Percentiles rank a stretch among this genome's conserved stretches.
These are phyloP conservation scores for Haplographium delicatum DNA, from an alignment of 495 filamentous ascomycete genomes.

Conservation along the genomic window DNA sequence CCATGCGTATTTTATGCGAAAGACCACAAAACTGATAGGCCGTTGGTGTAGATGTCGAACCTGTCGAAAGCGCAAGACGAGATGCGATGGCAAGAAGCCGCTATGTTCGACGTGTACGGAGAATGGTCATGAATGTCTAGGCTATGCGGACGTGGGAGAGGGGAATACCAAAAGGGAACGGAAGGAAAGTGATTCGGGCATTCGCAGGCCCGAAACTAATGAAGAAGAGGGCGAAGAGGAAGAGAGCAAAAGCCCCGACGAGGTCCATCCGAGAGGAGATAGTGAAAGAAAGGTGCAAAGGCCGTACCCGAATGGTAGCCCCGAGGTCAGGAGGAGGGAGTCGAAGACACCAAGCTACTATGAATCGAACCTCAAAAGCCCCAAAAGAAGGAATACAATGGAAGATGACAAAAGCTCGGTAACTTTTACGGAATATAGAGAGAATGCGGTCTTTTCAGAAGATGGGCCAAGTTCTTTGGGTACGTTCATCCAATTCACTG, in stretches of 20 bases:
- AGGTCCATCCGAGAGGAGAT: slow-evolving; percentile 5
- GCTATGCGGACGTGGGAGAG: slow-evolving; percentile 53
- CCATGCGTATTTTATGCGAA: too few species aligned
- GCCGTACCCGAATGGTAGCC: background rate
- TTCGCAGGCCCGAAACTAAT: slow-evolving; percentile 23
- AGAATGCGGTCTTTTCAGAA: slow-evolving; percentile 28
- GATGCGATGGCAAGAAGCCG: slow-evolving; percentile 74
- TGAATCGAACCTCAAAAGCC: background rate
- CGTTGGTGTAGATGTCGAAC: slow-evolving; percentile 65
- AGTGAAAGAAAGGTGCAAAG: background rate
- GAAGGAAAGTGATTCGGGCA: slow-evolving; percentile 30
- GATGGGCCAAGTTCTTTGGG: slow-evolving; percentile 28
- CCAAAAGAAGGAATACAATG: background rate
- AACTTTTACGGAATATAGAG: slow-evolving; percentile 15
- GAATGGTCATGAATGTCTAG: slow-evolving; percentile 66
- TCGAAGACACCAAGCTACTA: slow-evolving; percentile 7
- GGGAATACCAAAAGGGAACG: slow-evolving; percentile 33
- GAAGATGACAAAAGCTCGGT: background rate
- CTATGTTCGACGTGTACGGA: slow-evolving; percentile 70
- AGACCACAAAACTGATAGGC: too few species aligned
- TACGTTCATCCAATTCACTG: slow-evolving; percentile 17
- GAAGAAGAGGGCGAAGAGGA: slow-evolving; percentile 26
- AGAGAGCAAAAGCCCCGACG: slow-evolving; percentile 9
- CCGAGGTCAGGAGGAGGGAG: background rate
- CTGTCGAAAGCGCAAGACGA: slow-evolving; percentile 77